phyloP scores from a whole-genome alignment of 495 filamentous ascomycete genomes.

The Collariella sp. region DNA sequence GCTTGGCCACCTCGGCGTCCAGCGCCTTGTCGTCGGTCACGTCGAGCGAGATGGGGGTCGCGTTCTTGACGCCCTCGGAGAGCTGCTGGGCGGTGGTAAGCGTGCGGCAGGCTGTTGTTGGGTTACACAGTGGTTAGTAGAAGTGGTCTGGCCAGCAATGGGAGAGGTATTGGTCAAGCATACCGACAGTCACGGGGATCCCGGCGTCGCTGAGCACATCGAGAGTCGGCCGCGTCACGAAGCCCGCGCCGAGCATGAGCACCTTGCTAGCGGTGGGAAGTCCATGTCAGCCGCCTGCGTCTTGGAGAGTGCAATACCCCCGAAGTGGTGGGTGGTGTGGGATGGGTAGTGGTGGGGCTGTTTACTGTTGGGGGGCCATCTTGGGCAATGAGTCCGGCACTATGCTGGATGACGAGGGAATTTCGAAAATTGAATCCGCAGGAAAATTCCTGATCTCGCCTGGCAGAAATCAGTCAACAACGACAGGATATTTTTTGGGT shows the following conservation, averaged over 20 bases:
- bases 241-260: slow-evolving; percentile 69
- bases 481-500: not conserved
- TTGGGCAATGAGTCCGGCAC: not conserved
- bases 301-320: not conserved
- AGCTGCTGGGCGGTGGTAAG: slow-evolving; percentile 68
- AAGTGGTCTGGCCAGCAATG: not conserved
- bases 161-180: slow-evolving; percentile 13
- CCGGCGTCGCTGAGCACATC: slow-evolving; percentile 66
- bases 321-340: not conserved
- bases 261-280: slow-evolving; percentile 34
- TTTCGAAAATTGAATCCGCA: slow-evolving; percentile 1
- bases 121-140: not conserved
- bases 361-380: slow-evolving; percentile 32
- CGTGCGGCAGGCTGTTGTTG: slow-evolving; percentile 68
- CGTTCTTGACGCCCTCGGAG: slow-evolving; percentile 57
- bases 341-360: not conserved
- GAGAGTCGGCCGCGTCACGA: slow-evolving; percentile 74
- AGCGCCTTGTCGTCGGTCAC: slow-evolving; percentile 65
- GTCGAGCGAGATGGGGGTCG: slow-evolving; percentile 71
- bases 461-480: not conserved
- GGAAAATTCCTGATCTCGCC: slow-evolving; percentile 4
- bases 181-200: slow-evolving; percentile 78
- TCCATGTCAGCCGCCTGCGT: slow-evolving; percentile 4
- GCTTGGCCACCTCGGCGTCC: slow-evolving; percentile 66
- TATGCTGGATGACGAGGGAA: not conserved